Conservation (phyloP, 305 asterid species). For the Withania somnifera region DNA sequence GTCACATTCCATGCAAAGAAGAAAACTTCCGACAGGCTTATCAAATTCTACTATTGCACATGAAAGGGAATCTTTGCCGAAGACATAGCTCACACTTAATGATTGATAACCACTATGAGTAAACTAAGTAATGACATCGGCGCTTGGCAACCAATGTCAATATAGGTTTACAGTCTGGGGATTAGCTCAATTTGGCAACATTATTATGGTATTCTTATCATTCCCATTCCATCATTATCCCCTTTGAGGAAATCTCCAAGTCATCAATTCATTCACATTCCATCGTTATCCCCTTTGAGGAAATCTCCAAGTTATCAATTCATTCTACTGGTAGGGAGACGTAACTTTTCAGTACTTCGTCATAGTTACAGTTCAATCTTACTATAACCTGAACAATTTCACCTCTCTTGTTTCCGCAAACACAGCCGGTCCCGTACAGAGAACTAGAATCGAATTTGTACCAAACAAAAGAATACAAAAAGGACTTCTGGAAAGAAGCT, state of each 20-base stretch:
- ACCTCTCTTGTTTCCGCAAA: not conserved
- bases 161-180: not conserved
- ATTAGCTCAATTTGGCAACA: not conserved
- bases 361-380: not conserved
- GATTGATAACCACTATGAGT: not conserved
- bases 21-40: not conserved
- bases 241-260: not conserved
- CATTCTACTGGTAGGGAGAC: not conserved
- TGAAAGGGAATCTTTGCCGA: not conserved
- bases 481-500: not conserved
- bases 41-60: not conserved
- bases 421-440: too few species aligned
- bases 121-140: not conserved
- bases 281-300: too few species aligned
- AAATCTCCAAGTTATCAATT: not conserved
- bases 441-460: not conserved
- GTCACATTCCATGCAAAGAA: not conserved
- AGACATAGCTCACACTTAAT: not conserved
- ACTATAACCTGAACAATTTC: not conserved
- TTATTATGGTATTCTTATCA: not conserved
- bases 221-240: not conserved
- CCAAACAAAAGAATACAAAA: not conserved
- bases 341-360: not conserved
- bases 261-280: not conserved
- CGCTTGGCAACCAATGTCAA: not conserved